phyloP scores from a whole-genome alignment of 805 yeast genomes.

The Wickerhamiella australiensis region DNA sequence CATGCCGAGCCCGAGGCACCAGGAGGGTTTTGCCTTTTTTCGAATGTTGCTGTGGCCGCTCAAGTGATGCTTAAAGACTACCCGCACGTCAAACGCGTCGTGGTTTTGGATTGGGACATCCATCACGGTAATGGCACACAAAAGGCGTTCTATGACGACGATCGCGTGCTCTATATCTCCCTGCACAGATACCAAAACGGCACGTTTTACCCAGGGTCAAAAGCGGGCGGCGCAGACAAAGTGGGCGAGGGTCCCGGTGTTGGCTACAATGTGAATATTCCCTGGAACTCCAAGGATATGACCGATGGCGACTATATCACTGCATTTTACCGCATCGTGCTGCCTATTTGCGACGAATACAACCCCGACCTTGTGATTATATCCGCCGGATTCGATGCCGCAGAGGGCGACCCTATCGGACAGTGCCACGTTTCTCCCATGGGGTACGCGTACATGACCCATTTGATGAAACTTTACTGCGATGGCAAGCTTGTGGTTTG shows the following conservation, averaged over 20 bases:
- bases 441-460: constrained; percentile 95
- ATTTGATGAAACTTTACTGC: constrained; percentile 74
- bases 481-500: constrained; percentile 80
- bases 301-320: constrained; percentile 92
- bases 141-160: constrained; percentile 77
- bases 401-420: constrained; percentile 94
- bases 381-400: constrained; percentile 96
- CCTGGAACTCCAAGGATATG: constrained; percentile 87
- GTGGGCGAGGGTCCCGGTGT: constrained; percentile 76
- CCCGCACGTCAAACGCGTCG: constrained; percentile 72
- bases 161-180: constrained; percentile 81
- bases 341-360: constrained; percentile 83
- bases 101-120: constrained; percentile 93
- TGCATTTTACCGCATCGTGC: constrained; percentile 72
- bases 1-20: constrained; percentile 97
- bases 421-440: constrained; percentile 93
- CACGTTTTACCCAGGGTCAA: constrained; percentile 81
- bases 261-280: constrained; percentile 81
- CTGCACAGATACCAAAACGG: constrained; percentile 89
- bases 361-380: constrained; percentile 87
- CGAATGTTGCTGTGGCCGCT: constrained; percentile 96
- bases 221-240: constrained; percentile 69
- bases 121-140: constrained; percentile 99
- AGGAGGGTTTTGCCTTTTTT: constrained; percentile 92
- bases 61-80: constrained; percentile 65